Evolutionary conservation across 352 stramenopile species (phyloP), one percentile per base, ranked within the genome.

Genomic region (Phytophthora sojae): DNA sequence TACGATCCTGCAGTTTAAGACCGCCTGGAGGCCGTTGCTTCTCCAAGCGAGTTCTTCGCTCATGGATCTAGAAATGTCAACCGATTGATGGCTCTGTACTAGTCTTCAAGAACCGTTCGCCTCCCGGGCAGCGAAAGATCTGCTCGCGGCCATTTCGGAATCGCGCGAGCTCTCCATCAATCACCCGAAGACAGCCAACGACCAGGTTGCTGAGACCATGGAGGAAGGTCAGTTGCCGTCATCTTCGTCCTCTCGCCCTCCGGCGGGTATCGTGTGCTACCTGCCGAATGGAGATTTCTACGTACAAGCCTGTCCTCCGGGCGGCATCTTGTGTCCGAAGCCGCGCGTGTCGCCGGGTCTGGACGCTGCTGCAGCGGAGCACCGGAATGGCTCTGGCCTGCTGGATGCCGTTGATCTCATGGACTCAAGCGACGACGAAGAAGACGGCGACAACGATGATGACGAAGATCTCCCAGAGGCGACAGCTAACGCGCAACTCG

Each of bases 151-250:
- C 67, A 74, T 61, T 69, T 56, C 60, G 15, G 54, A 74, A 61
- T 52, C 8, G 39, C 32, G 56, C 11, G 21, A 42, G 25, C 9
- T 53, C 30, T 32, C 59, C 66, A 73, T 69, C 66, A 68, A 71
- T 71, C 57, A 2, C 21, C 53, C n/a, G 25, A 45, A 17, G 53
- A 71, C 55, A 15, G 49, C 47, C 14, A 25, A 35, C 19, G 57
- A 64, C 37, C 12, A 39, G 9, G 9, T 15, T 39, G 2, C 3
- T 14, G 32, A 39, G 32, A 30, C 44, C 26, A 49, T 47, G 39
- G 39, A 17, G 39, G 39, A 47, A 4, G 39, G 4, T 17, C 39
- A 47, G 11, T 19, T 47, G 39, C 45, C 45, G 4, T 52, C n/a
- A 39, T 3, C 8, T 14, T 14, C 32, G 12, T 12, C 7, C 32